Percentiles rank a stretch among this genome's conserved stretches.
Evolutionary conservation across 768 basidiomycete species (phyloP).

Genomic region (Trametes cinnabarina): DNA sequence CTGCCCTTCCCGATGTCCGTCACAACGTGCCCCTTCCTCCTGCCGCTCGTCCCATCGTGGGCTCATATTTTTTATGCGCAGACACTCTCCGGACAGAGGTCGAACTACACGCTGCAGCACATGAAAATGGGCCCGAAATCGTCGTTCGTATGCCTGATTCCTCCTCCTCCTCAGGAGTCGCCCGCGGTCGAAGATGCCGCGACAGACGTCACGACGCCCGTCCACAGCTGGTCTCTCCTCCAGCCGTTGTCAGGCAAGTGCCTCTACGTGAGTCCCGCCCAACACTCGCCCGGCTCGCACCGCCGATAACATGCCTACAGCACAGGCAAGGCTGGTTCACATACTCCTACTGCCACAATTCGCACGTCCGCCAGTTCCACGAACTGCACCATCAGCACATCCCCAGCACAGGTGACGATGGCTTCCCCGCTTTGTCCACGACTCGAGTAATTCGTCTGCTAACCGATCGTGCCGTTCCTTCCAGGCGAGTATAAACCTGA

Average conservation of each 20-base stretch:
- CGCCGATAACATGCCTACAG: constrained; percentile 42
- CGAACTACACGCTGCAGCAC: constrained; percentile 59
- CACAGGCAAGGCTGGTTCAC: constrained; percentile 94
- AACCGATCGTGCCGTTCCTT: constrained; percentile 19
- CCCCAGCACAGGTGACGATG: constrained; percentile 57
- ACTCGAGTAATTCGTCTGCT: neutral
- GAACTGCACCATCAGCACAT: constrained; percentile 67
- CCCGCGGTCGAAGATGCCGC: constrained; percentile 50
- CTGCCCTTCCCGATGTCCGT: constrained; percentile 34
- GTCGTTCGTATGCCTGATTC: constrained; percentile 78
- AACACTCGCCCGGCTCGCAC: constrained; percentile 29
- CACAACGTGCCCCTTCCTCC: constrained; percentile 13
- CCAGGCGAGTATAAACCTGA: constrained; percentile 72
- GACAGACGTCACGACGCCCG: constrained; percentile 58
- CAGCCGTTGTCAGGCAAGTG: constrained; percentile 77
- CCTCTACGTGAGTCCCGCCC: constrained; percentile 67
- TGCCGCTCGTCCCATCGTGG: neutral
- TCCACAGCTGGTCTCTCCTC: constrained; percentile 79
- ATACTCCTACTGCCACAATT: constrained; percentile 94
- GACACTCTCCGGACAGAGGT: constrained; percentile 15
- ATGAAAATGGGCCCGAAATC: constrained; percentile 71
- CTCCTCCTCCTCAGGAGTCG: constrained; percentile 52
- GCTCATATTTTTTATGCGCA: constrained; percentile 23
- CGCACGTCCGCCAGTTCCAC: constrained; percentile 94
- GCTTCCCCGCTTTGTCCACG: neutral